A percentile compares a stretch with the other conserved stretches of the same genome.
These are phyloP conservation scores for Monarda citriodora DNA, from an alignment of 305 asterid genomes.

Conservation along the genomic window DNA sequence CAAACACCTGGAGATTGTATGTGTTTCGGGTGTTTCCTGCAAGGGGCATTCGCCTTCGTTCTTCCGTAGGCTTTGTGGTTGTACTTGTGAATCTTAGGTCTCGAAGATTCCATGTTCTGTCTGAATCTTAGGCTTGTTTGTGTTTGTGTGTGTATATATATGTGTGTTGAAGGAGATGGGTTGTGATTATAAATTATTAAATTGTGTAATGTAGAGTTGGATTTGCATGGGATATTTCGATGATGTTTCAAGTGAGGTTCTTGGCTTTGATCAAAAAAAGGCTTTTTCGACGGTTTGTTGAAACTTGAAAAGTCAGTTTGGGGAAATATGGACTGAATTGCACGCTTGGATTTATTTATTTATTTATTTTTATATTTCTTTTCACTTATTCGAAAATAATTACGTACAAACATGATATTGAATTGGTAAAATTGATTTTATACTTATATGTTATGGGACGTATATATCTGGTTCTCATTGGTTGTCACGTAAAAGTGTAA, in stretches of 20 bases:
- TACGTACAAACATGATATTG: no score
- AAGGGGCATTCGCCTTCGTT: constrained; percentile 32
- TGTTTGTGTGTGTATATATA: neutral
- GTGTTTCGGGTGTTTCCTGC: constrained; percentile 80
- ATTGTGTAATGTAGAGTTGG: neutral
- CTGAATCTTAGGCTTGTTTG: neutral
- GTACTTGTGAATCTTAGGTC: constrained; percentile 17
- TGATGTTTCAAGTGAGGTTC: constrained; percentile 67
- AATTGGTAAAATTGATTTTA: no score
- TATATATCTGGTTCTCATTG: neutral
- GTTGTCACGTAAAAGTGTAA: neutral
- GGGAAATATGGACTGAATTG: constrained; percentile 11
- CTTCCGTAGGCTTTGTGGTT: constrained; percentile 16
- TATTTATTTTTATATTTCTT: neutral
- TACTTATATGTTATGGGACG: neutral
- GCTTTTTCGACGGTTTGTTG: constrained; percentile 25
- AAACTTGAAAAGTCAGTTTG: constrained; percentile 14
- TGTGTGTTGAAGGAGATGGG: neutral
- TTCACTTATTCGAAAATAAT: neutral
- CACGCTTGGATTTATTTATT: constrained; percentile 19
- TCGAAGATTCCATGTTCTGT: constrained; percentile 48
- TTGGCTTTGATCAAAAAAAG: constrained; percentile 11
- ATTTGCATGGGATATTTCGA: constrained; percentile 50
- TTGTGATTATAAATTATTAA: no score
- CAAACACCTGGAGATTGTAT: constrained; percentile 85